Conservation (phyloP, 768 basidiomycete genomes). For the Sistotremastrum suecicum region DNA sequence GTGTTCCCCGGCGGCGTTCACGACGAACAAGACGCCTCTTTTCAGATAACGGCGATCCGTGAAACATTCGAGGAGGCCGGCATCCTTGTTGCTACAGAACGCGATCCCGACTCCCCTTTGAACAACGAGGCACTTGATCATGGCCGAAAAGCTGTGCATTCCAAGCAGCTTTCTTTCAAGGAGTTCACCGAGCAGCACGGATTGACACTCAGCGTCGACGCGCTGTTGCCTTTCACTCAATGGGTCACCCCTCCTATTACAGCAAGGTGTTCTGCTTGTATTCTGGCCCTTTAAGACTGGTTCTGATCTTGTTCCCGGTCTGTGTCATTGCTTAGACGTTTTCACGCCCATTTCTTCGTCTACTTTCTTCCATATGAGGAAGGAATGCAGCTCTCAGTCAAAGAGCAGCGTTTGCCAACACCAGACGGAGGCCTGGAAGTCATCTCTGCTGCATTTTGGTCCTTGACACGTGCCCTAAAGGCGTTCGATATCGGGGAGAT, state of each 20-base stretch:
- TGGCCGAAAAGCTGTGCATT: conserved; percentile 42
- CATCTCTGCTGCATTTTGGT: conserved; percentile 51
- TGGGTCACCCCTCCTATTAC: conserved; percentile 55
- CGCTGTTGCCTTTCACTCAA: conserved; percentile 54
- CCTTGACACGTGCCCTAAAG: conserved; percentile 35
- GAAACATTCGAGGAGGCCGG: conserved; percentile 73
- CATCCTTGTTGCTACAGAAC: conserved; percentile 32
- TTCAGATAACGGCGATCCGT: conserved; percentile 51
- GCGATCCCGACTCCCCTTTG: conserved; percentile 9
- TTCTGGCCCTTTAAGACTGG: background rate
- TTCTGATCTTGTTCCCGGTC: background rate
- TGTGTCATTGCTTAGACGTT: conserved; percentile 33
- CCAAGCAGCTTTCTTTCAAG: conserved; percentile 33
- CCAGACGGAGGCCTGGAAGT: conserved; percentile 60
- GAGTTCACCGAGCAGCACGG: conserved; percentile 34
- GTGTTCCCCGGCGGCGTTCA: conserved; percentile 69
- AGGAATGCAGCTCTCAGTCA: conserved; percentile 38
- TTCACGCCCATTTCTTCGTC: conserved; percentile 58
- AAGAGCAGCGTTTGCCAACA: conserved; percentile 45
- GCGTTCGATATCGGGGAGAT: conserved; percentile 39
- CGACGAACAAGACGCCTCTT: conserved; percentile 38
- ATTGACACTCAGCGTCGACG: conserved; percentile 29
- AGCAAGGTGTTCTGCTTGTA: conserved; percentile 28
- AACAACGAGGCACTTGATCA: conserved; percentile 31
- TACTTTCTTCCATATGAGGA: conserved; percentile 37